Conservation (phyloP, 495 filamentous ascomycete species). For the Trypethelium eluteriae region DNA sequence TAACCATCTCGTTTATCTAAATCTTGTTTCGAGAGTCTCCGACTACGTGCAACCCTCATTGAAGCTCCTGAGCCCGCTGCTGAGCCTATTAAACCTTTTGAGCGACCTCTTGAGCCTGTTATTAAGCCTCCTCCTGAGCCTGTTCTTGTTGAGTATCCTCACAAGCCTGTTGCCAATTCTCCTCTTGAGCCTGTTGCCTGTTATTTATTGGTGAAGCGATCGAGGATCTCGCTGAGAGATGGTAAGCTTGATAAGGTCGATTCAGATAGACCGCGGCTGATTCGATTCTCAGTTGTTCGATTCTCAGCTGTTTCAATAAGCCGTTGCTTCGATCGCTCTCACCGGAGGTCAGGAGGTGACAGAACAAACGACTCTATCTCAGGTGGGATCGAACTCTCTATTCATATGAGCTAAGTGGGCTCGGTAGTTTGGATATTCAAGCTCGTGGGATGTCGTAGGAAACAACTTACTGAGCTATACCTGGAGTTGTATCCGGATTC, state of each 20-base stretch:
- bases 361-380: no score
- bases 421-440: no score
- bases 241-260: background rate
- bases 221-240: background rate
- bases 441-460: no score
- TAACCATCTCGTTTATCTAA: background rate
- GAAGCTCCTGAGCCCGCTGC: background rate
- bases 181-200: background rate
- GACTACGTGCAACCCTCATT: background rate
- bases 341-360: background rate
- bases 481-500: no score
- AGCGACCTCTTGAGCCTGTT: background rate
- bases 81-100: background rate
- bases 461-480: no score
- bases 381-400: no score
- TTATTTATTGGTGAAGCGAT: background rate
- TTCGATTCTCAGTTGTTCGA: background rate
- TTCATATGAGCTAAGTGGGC: no score
- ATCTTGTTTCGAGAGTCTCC: background rate
- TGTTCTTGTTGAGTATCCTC: background rate
- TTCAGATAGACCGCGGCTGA: background rate
- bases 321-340: background rate
- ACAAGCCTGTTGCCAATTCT: background rate
- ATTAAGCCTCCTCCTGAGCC: background rate
- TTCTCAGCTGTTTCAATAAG: background rate